Conservation (phyloP, 2,329 filamentous ascomycete genomes). For the Pezizomycotina sp. region DNA sequence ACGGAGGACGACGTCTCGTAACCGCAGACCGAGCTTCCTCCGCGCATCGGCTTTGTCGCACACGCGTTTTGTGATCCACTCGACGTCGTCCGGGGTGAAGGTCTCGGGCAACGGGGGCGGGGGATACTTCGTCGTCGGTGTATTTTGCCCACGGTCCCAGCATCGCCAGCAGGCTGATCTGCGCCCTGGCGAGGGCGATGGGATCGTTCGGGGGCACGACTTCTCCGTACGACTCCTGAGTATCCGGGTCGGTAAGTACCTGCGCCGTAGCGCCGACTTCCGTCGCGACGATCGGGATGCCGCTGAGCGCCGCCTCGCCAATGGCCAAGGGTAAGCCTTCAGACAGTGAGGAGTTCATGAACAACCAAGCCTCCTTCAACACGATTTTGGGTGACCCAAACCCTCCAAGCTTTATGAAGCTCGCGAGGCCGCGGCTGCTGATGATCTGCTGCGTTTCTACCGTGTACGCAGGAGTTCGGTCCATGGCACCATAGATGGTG, state of each 20-base stretch:
- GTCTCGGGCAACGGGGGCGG: constrained; percentile 34
- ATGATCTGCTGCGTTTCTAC: constrained; percentile 43
- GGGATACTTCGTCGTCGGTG: constrained; percentile 35
- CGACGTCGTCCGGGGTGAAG: constrained; percentile 37
- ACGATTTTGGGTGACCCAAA: constrained; percentile 41
- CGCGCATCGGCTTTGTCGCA: constrained; percentile 43
- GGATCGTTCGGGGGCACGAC: constrained; percentile 50
- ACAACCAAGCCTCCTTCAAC: constrained; percentile 41
- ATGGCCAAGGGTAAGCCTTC: constrained; percentile 41
- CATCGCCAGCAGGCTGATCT: constrained; percentile 45
- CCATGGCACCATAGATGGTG: constrained; percentile 46
- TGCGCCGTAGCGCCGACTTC: constrained; percentile 41
- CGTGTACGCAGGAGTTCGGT: constrained; percentile 45
- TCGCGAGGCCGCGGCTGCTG: constrained; percentile 38
- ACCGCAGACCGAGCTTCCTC: constrained; percentile 42
- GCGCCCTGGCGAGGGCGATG: constrained; percentile 42
- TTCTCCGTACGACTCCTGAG: constrained; percentile 39
- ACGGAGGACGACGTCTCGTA: constrained; percentile 41
- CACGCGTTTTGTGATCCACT: constrained; percentile 41
- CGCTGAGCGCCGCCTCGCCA: constrained; percentile 41
- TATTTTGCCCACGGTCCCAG: constrained; percentile 45
- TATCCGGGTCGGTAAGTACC: constrained; percentile 40
- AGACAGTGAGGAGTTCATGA: constrained; percentile 42
- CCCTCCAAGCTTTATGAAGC: constrained; percentile 37
- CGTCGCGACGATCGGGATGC: constrained; percentile 40